Evolutionary conservation across 2,329 filamentous ascomycete genomes (phyloP).

Genomic region (Aspergillus fumigatiaffinis): DNA sequence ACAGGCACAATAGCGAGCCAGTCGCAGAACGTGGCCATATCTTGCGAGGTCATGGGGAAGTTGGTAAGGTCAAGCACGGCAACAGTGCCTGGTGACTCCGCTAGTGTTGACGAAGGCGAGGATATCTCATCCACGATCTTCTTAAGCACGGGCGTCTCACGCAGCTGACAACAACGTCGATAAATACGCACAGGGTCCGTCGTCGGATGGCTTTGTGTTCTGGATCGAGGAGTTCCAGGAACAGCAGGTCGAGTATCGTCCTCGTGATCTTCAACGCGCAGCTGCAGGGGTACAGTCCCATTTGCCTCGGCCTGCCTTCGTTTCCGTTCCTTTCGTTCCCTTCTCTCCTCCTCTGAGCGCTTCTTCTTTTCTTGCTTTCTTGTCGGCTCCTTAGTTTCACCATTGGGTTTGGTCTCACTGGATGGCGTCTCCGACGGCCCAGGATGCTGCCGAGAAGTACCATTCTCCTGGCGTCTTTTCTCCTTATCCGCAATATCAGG

Average conservation of each 20-base stretch:
- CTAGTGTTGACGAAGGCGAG: conserved; percentile 61
- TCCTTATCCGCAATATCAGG: conserved; percentile 54
- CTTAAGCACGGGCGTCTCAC: conserved; percentile 88
- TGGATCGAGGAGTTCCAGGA: conserved; percentile 39
- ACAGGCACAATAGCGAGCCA: conserved; percentile 92
- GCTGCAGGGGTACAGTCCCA: conserved; percentile 78
- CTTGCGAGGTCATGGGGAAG: conserved; percentile 76
- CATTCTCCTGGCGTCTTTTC: conserved; percentile 37
- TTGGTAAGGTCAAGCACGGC: conserved; percentile 78
- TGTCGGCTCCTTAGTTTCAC: conserved; percentile 43
- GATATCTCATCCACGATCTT: conserved; percentile 86
- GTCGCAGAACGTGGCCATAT: conserved; percentile 84
- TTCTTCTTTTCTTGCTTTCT: conserved; percentile 97
- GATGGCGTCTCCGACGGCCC: conserved; percentile 10
- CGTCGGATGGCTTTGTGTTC: conserved; percentile 67
- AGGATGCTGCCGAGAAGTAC: conserved; percentile 7
- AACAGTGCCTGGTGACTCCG: conserved; percentile 68
- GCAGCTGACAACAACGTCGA: conserved; percentile 85
- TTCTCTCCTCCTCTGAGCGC: conserved; percentile 85
- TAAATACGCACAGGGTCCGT: conserved; percentile 92
- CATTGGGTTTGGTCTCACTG: conserved; percentile 27
- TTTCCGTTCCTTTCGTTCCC: conserved; percentile 87
- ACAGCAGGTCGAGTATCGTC: conserved; percentile 44
- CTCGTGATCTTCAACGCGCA: conserved; percentile 66
- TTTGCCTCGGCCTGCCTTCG: conserved; percentile 81